Evolutionary conservation across 2,329 filamentous ascomycete genomes (phyloP).

Genomic region (Zarea fungicola): DNA sequence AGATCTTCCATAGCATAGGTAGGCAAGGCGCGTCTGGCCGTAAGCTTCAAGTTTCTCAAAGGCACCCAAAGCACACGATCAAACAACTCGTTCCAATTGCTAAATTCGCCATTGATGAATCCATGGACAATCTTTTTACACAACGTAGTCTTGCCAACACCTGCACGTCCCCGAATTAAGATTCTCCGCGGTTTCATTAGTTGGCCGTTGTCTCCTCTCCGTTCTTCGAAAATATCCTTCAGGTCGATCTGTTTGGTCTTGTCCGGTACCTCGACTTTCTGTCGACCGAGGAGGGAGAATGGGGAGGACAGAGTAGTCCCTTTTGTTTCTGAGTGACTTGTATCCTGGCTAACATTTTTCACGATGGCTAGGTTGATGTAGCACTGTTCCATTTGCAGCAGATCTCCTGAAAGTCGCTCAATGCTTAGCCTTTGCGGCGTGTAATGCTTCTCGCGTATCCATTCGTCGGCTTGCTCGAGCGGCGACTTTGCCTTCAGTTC

Average conservation of each 20-base stretch:
- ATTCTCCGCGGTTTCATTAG: conserved; percentile 23
- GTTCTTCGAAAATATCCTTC: conserved; percentile 23
- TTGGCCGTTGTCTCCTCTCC: conserved; percentile 15
- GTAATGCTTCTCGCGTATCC: conserved; percentile 22
- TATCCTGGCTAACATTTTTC: conserved; percentile 17
- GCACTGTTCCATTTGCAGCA: conserved; percentile 29
- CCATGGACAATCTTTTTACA: conserved; percentile 37
- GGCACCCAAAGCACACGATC: too few species aligned
- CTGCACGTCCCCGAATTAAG: conserved; percentile 31
- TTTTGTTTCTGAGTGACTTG: conserved; percentile 1
- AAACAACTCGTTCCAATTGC: conserved; percentile 24
- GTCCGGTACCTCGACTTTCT: conserved; percentile 22
- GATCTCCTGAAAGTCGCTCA: conserved; percentile 29
- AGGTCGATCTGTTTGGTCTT: conserved; percentile 21
- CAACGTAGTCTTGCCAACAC: conserved; percentile 36
- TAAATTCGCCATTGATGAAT: conserved; percentile 20
- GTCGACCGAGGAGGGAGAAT: conserved; percentile 24
- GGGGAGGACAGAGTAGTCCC: conserved; percentile 15
- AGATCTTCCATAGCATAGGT: conserved; percentile 22
- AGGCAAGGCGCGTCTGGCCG: background rate
- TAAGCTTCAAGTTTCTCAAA: conserved; percentile 29
- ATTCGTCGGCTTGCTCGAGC: conserved; percentile 16
- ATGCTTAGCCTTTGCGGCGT: conserved; percentile 24
- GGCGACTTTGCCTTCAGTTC: too few species aligned
- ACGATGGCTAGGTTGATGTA: too few species aligned